Base-by-base conservation (phyloP, 1,139 yeast species). In the Lodderomyces jiufengensis region DNA sequence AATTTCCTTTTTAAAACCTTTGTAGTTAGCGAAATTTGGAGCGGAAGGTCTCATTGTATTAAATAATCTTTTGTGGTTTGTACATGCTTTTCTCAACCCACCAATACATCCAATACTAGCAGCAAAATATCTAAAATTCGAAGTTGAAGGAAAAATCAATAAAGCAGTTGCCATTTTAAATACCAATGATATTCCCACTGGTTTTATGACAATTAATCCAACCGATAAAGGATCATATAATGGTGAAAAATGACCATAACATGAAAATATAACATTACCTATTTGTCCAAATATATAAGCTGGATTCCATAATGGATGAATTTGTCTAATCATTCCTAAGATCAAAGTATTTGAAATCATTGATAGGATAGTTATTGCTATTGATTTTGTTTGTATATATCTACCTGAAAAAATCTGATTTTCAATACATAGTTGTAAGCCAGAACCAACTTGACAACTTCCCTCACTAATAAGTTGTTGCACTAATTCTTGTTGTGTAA, bases 131-230 rank as follows among this genome's bases (percentile, higher is more conserved):
- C 42, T 46, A 41, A 35, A 51, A 33, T 50, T 55, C 4, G 70
- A 52, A 4, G 69, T 57, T n/a, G 49, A 45, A 1, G 71, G 71
- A 39, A 56, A 64, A 1, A 64, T 44, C 3, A 63, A 18, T 2
- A 52, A 23, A 2, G 58, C 29, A 2, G 47, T 36, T 1, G 55
- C 32, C 4, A 59, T 38, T 21, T 49, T 50, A 9, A 55, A 24
- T 1, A 54, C 57, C 30, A 54, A 45, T 2, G 61, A 42, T 7
- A 63, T 18, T 3, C 61, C 63, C 34, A 55, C 46, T 1, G 64
- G 59, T 31, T 52, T 58, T 3, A 61, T 23, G 2, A 61, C 48
- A 0, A 29, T 14, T 11, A 47, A 40, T 0, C 59, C 62, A 4
- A 59, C 35, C 6, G 34, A 24, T 12, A 40, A 31, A 1, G 67